Percentiles rank a stretch among this genome's conserved stretches.
Conservation (phyloP, 345 rosid species). For the Lagerstroemia speciosa region DNA sequence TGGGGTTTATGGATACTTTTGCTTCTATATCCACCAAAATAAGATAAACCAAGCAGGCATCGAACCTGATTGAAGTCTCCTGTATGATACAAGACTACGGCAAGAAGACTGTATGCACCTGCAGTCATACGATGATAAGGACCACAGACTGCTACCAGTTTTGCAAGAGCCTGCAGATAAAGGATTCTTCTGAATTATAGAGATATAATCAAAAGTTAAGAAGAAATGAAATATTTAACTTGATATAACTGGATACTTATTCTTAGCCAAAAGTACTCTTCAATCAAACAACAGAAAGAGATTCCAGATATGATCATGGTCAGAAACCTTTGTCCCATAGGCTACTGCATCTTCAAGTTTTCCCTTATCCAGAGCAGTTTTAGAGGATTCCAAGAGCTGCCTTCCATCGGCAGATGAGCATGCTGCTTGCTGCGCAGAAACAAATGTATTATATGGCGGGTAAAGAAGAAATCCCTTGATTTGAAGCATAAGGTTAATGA, state of each 20-base stretch:
- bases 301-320: neutral
- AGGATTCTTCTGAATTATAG: constrained; percentile 6
- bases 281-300: neutral
- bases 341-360: constrained; percentile 99
- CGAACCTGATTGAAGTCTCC: constrained; percentile 97
- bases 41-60: constrained; percentile 9
- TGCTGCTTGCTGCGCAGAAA: constrained; percentile 83
- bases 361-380: constrained; percentile 97
- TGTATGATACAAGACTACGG: constrained; percentile 94
- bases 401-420: constrained; percentile 99
- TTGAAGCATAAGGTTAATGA: neutral
- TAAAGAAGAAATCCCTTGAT: constrained; percentile 1
- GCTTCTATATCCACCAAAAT: neutral
- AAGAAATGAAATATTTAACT: neutral
- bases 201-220: constrained; percentile 3
- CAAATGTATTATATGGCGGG: constrained; percentile 13
- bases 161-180: constrained; percentile 76
- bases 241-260: neutral
- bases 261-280: neutral
- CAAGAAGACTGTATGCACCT: constrained; percentile 99
- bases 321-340: constrained; percentile 80
- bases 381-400: constrained; percentile 94
- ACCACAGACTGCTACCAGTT: constrained; percentile 96
- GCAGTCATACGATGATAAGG: constrained; percentile 99
- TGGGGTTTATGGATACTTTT: neutral